Evolutionary conservation across 163 green algal genomes (phyloP).

Genomic region (Scenedesmus sp.): DNA sequence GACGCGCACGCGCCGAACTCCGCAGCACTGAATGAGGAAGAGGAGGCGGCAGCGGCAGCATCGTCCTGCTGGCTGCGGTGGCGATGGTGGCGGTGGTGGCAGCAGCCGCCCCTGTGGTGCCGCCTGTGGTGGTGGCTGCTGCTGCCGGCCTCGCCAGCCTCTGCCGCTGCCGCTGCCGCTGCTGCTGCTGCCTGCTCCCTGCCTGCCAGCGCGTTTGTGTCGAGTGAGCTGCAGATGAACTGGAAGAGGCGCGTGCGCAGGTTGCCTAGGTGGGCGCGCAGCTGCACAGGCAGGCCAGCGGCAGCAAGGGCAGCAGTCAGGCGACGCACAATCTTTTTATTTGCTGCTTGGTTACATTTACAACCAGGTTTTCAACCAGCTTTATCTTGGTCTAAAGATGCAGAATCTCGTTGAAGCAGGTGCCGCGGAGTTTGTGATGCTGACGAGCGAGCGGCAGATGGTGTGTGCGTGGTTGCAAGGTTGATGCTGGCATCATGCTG

Average conservation of each 20-base stretch:
- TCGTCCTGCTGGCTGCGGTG: not conserved
- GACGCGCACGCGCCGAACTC: not conserved
- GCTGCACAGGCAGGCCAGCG: slow-evolving; percentile 42
- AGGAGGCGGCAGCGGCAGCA: slow-evolving; percentile 15
- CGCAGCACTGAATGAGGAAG: not conserved
- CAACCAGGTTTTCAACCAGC: too few relatives aligned
- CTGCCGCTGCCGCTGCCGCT: too few relatives aligned
- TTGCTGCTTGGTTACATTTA: too few relatives aligned
- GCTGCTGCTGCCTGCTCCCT: slow-evolving; percentile 7
- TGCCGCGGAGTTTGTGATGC: too few relatives aligned
- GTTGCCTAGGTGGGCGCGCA: slow-evolving; percentile 62
- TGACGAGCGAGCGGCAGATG: too few relatives aligned
- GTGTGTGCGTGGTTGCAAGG: too few relatives aligned
- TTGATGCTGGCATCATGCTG: too few relatives aligned
- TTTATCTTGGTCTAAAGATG: too few relatives aligned
- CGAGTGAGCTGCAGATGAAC: slow-evolving; percentile 66
- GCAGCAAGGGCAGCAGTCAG: not conserved
- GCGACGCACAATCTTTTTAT: too few relatives aligned
- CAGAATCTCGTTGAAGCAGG: too few relatives aligned
- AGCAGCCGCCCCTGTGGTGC: slow-evolving; percentile 3
- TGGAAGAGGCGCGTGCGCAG: slow-evolving; percentile 67
- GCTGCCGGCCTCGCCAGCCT: not conserved
- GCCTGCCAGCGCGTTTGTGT: slow-evolving; percentile 38
- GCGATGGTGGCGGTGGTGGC: not conserved
- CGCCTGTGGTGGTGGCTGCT: slow-evolving; percentile 39